Conservation (phyloP, 1,139 yeast genomes). For the Magnusiomyces ingens region DNA sequence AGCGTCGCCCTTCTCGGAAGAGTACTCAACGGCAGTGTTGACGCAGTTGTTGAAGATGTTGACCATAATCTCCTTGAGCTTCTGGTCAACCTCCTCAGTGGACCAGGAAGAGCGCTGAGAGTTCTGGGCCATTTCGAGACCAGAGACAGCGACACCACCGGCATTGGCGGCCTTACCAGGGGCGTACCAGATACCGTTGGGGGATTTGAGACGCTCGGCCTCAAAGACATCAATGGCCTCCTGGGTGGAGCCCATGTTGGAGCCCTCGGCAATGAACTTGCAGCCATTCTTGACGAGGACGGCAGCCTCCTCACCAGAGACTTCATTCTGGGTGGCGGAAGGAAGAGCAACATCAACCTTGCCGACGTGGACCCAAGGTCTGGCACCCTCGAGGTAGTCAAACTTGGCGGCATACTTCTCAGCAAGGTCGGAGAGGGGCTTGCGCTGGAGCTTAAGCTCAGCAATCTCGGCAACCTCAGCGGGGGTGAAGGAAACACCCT, state of each 20-base stretch:
- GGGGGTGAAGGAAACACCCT: conserved; percentile 66
- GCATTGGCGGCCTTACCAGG: conserved; percentile 99
- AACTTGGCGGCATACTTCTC: conserved; percentile 44
- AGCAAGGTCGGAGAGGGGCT: conserved; percentile 65
- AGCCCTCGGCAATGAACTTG: conserved; percentile 95
- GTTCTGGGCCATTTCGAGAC: conserved; percentile 99
- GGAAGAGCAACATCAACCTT: conserved; percentile 94
- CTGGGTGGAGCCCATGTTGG: conserved; percentile 98
- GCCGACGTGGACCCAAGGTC: conserved; percentile 95
- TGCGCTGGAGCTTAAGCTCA: conserved; percentile 75
- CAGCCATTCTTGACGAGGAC: conserved; percentile 88
- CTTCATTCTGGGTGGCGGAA: conserved; percentile 97
- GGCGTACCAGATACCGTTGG: conserved; percentile 84
- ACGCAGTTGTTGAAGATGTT: conserved; percentile 91
- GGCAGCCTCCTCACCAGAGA: conserved; percentile 93
- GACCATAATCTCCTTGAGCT: conserved; percentile 86
- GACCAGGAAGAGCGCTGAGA: conserved; percentile 90
- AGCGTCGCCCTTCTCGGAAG: conserved; percentile 57
- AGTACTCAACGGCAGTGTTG: conserved; percentile 74
- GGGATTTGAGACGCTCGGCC: conserved; percentile 60
- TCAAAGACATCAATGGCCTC: conserved; percentile 95
- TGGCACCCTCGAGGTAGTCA: conserved; percentile 83
- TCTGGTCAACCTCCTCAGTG: conserved; percentile 77
- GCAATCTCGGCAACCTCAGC: conserved; percentile 74
- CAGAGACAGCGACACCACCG: conserved; percentile 99